phyloP scores from a whole-genome alignment of 345 rosid genomes.

The Cardamine resedifolia region DNA sequence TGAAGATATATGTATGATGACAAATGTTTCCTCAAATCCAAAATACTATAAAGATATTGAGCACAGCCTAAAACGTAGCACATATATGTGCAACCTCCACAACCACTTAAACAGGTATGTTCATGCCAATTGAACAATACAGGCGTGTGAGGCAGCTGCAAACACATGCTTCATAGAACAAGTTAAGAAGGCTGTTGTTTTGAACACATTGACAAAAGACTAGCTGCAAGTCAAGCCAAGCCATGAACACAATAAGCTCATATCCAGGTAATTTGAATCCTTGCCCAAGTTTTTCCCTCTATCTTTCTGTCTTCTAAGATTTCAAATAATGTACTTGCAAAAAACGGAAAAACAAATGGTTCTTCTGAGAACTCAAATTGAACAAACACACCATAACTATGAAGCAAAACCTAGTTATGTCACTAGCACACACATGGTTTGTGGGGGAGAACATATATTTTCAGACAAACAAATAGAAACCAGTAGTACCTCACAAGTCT shows the following conservation, averaged over 20 bases:
- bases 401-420: conserved; percentile 4
- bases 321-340: conserved; percentile 16
- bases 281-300: conserved; percentile 17
- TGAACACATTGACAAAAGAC: neutral
- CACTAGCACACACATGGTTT: conserved; percentile 10
- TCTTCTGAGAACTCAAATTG: neutral
- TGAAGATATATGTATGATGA: neutral
- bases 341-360: neutral
- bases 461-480: conserved; percentile 25
- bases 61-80: conserved; percentile 1
- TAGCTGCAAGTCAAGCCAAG: conserved; percentile 11
- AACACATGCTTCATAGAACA: conserved; percentile 2
- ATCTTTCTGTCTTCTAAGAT: conserved; percentile 15
- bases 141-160: conserved; percentile 1
- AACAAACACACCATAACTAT: conserved; percentile 3
- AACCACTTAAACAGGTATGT: neutral
- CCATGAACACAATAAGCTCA: conserved; percentile 6
- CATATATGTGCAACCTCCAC: conserved; percentile 1
- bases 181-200: conserved; percentile 10
- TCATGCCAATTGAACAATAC: conserved; percentile 7
- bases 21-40: neutral
- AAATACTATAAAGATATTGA: neutral
- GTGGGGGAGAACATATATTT: neutral
- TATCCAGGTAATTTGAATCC: conserved; percentile 8
- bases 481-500: conserved; percentile 38